Evolutionary conservation across 2,329 filamentous ascomycete genomes (phyloP).

Genomic region (Ceratocystis huliohia): DNA sequence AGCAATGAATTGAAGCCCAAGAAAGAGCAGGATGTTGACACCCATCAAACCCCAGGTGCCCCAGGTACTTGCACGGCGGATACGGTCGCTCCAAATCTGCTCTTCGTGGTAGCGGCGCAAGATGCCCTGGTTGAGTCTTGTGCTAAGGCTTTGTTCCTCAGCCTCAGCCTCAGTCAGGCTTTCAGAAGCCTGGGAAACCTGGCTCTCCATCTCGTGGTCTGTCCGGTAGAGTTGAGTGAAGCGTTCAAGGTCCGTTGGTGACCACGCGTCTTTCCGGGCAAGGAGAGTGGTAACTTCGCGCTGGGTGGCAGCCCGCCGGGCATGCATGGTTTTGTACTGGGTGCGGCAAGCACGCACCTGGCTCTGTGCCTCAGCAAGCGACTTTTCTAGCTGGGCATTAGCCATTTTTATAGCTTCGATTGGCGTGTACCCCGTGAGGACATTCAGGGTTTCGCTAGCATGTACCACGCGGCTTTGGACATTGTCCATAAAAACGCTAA

Average conservation of each 20-base stretch:
- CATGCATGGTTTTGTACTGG: conserved; percentile 70
- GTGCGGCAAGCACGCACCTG: conserved; percentile 59
- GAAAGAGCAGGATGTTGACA: conserved; percentile 78
- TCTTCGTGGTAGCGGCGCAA: conserved; percentile 93
- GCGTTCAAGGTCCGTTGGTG: conserved; percentile 72
- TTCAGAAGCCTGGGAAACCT: conserved; percentile 59
- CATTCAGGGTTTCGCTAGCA: conserved; percentile 80
- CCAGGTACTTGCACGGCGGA: conserved; percentile 92
- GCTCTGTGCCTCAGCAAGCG: conserved; percentile 46
- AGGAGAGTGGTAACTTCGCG: conserved; percentile 90
- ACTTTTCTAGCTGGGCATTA: conserved; percentile 55
- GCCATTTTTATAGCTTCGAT: conserved; percentile 75
- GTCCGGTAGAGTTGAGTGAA: conserved; percentile 87
- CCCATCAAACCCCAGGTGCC: conserved; percentile 98
- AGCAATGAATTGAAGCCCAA: conserved; percentile 75
- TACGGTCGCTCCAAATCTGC: conserved; percentile 98
- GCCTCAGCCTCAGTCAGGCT: conserved; percentile 62
- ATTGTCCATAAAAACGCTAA: conserved; percentile 73
- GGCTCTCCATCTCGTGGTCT: conserved; percentile 86
- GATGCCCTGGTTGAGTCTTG: conserved; percentile 67
- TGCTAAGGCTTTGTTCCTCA: conserved; percentile 63
- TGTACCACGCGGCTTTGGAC: conserved; percentile 73
- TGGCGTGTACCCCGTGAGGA: conserved; percentile 82
- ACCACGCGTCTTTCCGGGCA: conserved; percentile 89
- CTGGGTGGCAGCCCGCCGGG: conserved; percentile 74